phyloP scores from a whole-genome alignment of 371 early-diverging fungal genomes.

The Mucor ambiguus region DNA sequence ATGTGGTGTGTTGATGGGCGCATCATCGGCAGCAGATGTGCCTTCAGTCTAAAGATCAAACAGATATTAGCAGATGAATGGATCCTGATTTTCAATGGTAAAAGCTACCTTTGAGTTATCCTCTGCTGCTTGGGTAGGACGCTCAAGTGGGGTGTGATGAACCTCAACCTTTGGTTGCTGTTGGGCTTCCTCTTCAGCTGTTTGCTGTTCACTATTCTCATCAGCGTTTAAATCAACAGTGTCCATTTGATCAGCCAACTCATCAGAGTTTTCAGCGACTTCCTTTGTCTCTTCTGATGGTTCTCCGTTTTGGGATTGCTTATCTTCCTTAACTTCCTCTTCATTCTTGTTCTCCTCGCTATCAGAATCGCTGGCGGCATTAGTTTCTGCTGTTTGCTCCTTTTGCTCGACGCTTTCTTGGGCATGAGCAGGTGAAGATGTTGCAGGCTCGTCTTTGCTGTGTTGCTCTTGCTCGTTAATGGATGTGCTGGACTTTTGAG shows the following conservation, averaged over 20 bases:
- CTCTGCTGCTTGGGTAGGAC: slow-evolving; percentile 48
- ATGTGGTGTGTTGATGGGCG: slow-evolving; percentile 8
- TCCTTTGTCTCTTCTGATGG: neutral
- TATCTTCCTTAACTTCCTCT: slow-evolving; percentile 3
- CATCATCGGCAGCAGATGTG: neutral
- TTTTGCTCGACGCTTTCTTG: neutral
- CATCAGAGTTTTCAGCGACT: slow-evolving; percentile 5
- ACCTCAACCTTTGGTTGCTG: neutral
- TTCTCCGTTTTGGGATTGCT: slow-evolving; percentile 10
- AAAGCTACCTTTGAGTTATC: slow-evolving; percentile 25
- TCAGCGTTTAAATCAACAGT: slow-evolving; percentile 33
- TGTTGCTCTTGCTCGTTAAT: slow-evolving; percentile 4
- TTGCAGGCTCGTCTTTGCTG: neutral
- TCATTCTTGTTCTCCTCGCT: neutral
- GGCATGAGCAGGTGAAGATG: neutral
- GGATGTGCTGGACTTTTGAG: slow-evolving; percentile 41
- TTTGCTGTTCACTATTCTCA: neutral
- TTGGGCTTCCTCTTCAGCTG: slow-evolving; percentile 9
- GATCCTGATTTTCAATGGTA: neutral
- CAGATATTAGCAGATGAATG: neutral
- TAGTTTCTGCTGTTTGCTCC: neutral
- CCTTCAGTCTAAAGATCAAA: slow-evolving; percentile 4
- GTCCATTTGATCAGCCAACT: slow-evolving; percentile 35
- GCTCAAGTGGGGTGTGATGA: slow-evolving; percentile 35
- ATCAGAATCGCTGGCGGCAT: neutral